A percentile compares a stretch with the other conserved stretches of the same genome.
phyloP scores from a whole-genome alignment of 768 basidiomycete species.

The Phanerodontia chrysosporium region DNA sequence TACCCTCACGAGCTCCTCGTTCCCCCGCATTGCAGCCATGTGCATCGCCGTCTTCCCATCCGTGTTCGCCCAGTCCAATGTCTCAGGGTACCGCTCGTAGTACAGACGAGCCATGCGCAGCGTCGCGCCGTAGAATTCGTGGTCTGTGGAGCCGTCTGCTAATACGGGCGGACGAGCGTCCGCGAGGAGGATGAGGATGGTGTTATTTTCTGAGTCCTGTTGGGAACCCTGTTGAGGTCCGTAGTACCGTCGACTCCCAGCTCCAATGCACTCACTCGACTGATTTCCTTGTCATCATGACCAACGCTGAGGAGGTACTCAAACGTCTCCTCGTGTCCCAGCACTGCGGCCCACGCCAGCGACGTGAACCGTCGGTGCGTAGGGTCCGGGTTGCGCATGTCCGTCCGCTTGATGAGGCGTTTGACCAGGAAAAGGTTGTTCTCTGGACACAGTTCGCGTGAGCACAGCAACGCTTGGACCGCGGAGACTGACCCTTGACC shows the following conservation, averaged over 20 bases:
- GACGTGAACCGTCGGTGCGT: slow-evolving; percentile 75
- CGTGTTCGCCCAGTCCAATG: slow-evolving; percentile 89
- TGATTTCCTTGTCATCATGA: slow-evolving; percentile 92
- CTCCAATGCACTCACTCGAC: slow-evolving; percentile 54
- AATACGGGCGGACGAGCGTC: slow-evolving; percentile 59
- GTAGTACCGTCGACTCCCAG: background rate
- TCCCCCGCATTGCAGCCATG: slow-evolving; percentile 82
- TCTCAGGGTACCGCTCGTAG: slow-evolving; percentile 80
- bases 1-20: slow-evolving; percentile 84
- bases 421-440: slow-evolving; percentile 93
- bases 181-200: slow-evolving; percentile 90
- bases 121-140: slow-evolving; percentile 66
- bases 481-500: slow-evolving; percentile 56
- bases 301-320: slow-evolving; percentile 83
- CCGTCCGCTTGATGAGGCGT: slow-evolving; percentile 79
- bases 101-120: slow-evolving; percentile 87
- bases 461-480: slow-evolving; percentile 6
- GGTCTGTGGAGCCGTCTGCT: slow-evolving; percentile 42
- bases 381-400: slow-evolving; percentile 89
- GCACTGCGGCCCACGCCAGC: slow-evolving; percentile 85
- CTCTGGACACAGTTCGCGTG: slow-evolving; percentile 45
- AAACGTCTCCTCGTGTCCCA: slow-evolving; percentile 89
- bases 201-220: slow-evolving; percentile 90
- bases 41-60: slow-evolving; percentile 91
- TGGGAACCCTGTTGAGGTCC: background rate